Evolutionary conservation across 306 rosid species (phyloP).

Genomic region (Sophora flavescens): DNA sequence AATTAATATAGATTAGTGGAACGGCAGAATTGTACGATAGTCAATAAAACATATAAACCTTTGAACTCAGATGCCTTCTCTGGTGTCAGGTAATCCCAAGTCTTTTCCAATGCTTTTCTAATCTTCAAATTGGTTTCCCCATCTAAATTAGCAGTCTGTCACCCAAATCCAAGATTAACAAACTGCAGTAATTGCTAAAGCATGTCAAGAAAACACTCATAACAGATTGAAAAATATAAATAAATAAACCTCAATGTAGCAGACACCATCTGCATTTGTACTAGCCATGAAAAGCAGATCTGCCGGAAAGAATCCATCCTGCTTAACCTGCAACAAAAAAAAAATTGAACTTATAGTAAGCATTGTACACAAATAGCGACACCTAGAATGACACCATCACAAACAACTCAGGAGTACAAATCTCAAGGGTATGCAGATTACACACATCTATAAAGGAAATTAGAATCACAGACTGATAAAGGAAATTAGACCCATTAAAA

Average conservation of each 20-base stretch:
- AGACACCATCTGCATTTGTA: conserved; percentile 94
- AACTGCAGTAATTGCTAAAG: conserved; percentile 29
- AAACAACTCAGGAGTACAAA: conserved; percentile 13
- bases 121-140: conserved; percentile 98
- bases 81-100: conserved; percentile 92
- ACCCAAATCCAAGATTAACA: conserved; percentile 39
- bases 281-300: conserved; percentile 92
- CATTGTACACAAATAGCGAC: background rate
- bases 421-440: conserved; percentile 5
- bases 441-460: conserved; percentile 13
- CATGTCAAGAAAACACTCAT: background rate
- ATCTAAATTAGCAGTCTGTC: conserved; percentile 94
- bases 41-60: conserved; percentile 60
- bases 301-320: conserved; percentile 89
- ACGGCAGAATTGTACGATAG: conserved; percentile 24
- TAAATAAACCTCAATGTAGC: conserved; percentile 84
- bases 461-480: background rate
- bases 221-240: conserved; percentile 15
- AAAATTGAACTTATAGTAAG: background rate
- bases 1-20: conserved; percentile 1
- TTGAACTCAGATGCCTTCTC: conserved; percentile 86
- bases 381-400: conserved; percentile 1
- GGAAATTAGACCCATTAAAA: conserved; percentile 10
- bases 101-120: conserved; percentile 88
- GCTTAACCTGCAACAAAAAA: conserved; percentile 70